A percentile compares a stretch with the other conserved stretches of the same genome.
Conservation (phyloP, 805 yeast genomes). For the Komagataella kurtzmanii region DNA sequence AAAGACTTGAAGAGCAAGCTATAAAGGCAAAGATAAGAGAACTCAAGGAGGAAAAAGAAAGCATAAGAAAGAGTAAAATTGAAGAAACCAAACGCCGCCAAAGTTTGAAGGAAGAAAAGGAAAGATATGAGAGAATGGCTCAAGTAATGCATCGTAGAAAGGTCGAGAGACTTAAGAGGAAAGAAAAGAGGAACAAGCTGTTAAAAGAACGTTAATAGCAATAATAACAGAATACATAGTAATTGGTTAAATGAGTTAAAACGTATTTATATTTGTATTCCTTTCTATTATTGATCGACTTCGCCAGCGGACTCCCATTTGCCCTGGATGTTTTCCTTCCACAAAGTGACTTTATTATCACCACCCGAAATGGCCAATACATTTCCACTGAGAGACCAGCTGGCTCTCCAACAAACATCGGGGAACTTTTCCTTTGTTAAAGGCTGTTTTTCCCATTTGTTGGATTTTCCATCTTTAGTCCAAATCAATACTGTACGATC, state of each 20-base stretch:
- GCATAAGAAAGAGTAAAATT: conserved; percentile 36
- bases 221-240: neutral
- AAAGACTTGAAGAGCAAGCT: conserved; percentile 51
- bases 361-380: conserved; percentile 93
- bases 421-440: conserved; percentile 77
- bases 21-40: conserved; percentile 57
- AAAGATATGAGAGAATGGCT: conserved; percentile 73
- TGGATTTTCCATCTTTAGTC: conserved; percentile 55
- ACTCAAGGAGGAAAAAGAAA: conserved; percentile 67
- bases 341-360: conserved; percentile 87
- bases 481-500: conserved; percentile 91
- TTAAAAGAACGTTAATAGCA: neutral
- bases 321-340: conserved; percentile 91
- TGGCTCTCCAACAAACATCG: conserved; percentile 96
- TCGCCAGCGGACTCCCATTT: conserved; percentile 98
- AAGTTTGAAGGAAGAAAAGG: conserved; percentile 76
- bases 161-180: conserved; percentile 78
- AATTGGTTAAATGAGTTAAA: neutral
- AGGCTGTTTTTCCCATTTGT: conserved; percentile 68
- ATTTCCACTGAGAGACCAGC: conserved; percentile 95
- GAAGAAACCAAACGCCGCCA: conserved; percentile 57
- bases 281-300: conserved; percentile 55
- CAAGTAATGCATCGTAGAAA: conserved; percentile 84
- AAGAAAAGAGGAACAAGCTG: conserved; percentile 89
- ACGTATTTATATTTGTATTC: conserved; percentile 1